Conservation (phyloP, 225 moss, liverwort and hornwort species). For the Pseudoscleropodium purum region DNA sequence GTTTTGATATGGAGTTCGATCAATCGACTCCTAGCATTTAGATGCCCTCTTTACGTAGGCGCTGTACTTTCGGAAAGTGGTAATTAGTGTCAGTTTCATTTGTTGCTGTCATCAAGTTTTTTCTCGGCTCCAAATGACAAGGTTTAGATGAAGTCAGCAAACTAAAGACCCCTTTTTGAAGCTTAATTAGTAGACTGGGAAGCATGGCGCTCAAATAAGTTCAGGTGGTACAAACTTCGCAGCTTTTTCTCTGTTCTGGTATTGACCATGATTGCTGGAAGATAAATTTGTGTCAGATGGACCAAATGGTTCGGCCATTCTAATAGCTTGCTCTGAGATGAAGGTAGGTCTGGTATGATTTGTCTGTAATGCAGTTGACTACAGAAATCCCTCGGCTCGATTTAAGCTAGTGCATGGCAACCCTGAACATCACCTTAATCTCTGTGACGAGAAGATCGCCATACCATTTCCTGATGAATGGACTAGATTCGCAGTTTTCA, state of each 20-base stretch:
- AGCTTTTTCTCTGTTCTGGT: not conserved
- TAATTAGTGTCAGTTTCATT: not conserved
- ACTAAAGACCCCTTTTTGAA: not conserved
- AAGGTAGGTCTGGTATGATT: not conserved
- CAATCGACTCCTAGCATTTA: not conserved
- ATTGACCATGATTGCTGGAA: not conserved
- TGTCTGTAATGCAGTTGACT: not conserved
- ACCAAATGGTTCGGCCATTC: not conserved
- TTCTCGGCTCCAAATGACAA: not conserved
- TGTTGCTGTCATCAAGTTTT: not conserved
- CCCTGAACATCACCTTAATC: not conserved
- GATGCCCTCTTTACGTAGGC: not conserved
- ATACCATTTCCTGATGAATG: not conserved
- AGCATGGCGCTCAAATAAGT: not conserved
- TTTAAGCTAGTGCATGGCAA: not conserved
- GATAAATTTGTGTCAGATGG: not conserved
- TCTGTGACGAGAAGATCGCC: not conserved
- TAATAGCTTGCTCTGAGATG: not conserved
- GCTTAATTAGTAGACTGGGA: not conserved
- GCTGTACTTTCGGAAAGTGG: not conserved
- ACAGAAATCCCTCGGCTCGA: not conserved
- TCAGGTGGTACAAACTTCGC: not conserved
- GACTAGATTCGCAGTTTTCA: not conserved
- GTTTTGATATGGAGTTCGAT: not conserved
- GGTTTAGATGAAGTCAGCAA: not conserved